Base-by-base conservation (phyloP, 202 grass and related monocot species). In the Cymbopogon flexuosus region DNA sequence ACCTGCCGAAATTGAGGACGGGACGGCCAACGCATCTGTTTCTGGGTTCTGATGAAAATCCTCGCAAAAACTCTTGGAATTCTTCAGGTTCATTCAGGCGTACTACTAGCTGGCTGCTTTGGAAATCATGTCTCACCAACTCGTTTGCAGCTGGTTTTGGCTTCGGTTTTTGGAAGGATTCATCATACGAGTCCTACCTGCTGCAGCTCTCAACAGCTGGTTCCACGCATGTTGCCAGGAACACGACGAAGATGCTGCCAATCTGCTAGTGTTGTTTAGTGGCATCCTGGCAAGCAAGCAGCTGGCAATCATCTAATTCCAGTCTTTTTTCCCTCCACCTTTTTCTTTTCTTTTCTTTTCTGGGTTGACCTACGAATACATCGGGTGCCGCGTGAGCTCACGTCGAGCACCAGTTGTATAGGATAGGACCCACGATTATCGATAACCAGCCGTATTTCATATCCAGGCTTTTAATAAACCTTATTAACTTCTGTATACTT, bases 351-450 rank as follows among this genome's bases (percentile, higher is more conserved):
- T 52, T 56, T 56, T n/a, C 5, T 36, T 70, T 39, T 72, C 9
- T 70, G 34, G 70, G 65, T 85, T 88, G 77, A 85, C 82, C 33
- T 45, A 5, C 33, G 36, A 5, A 11, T 51, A 43, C 76, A 43
- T 73, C 15, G 46, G 57, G 24, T 65, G 68, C 40, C 22, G 52
- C 75, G 75, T 69, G 75, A 68, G 22, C 1, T 36, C 39, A 43
- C 34, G 75, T 74, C 35, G 40, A 73, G 59, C 66, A 65, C 40
- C 75, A 72, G 42, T 47, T 47, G 45, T 21, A 3, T 21, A 62
- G 74, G 36, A 36, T 18, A 27, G 27, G 27, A 27, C 8, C 5
- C 57, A 73, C 66, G 18, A 5, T 3, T 46, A 66, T n/a, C 3
- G 23, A 66, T 65, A 22, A 1, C 24, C 5, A 22, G 31, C 16